Evolutionary conservation across 805 yeast species (phyloP), one percentile per base, ranked within the genome.

Genomic region (Brettanomyces nanus): DNA sequence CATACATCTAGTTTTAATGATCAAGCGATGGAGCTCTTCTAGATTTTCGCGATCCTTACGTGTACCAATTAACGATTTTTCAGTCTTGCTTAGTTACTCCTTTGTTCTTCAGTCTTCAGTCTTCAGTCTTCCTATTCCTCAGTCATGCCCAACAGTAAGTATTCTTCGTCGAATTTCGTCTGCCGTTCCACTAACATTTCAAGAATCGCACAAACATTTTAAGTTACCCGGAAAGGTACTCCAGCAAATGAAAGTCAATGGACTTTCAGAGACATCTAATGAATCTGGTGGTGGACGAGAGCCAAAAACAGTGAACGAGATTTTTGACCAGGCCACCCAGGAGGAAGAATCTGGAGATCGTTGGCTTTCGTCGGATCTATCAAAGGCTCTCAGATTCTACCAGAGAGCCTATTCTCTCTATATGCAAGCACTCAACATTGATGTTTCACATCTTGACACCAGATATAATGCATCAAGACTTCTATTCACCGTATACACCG

Each of bases 271-370:
- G 5, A 20, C 17, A n/a, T 14, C 37, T 37, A 28, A 21, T 20
- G 19, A 15, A 2, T 30, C 23, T 4, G 29, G 31, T 25, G 18
- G 30, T 21, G 10, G 23, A 34, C 31, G 9, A 5, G 50, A 47
- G 9, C 69, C 70, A 4, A 53, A 59, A 4, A 66, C 76, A 2
- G 65, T 71, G 0, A 74, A 71, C 23, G 85, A 77, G 4, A 68
- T 49, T 37, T 62, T 78, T n/a, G 76, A 72, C 23, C 59, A 59
- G 36, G 90, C 77, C 1, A 65, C 77, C 1, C 62, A 62, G 9
- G 77, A 74, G 39, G 90, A 81, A 51, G 89, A 81, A 41, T 69
- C 74, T n/a, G 90, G 85, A 0, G 89, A 81, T 49, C 55, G 89
- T 33, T 82, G 87, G 86, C 53, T 75, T 5, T 63, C 74, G 1